Conservation (phyloP, 768 basidiomycete species). For the Ephemerocybe angulata region DNA sequence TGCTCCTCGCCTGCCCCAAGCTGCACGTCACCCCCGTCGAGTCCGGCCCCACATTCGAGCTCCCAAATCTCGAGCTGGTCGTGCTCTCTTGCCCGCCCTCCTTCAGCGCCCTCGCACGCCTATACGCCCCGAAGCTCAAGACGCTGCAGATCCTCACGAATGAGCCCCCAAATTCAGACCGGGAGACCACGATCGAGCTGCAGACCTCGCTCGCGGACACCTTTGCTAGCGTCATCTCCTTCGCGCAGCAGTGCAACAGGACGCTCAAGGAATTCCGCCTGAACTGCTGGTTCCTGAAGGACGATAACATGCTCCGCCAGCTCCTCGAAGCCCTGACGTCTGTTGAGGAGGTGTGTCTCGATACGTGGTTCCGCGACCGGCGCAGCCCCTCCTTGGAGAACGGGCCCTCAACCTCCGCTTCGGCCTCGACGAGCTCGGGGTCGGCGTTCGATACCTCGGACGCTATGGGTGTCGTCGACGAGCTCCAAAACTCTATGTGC, state of each 20-base stretch:
- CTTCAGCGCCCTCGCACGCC: background rate
- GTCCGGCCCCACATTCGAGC: background rate
- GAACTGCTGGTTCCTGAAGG: background rate
- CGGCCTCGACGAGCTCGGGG: too few relatives aligned
- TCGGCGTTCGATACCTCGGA: background rate
- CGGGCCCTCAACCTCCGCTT: background rate
- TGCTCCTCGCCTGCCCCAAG: background rate
- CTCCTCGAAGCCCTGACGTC: background rate
- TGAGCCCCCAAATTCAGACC: background rate
- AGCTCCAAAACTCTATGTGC: background rate
- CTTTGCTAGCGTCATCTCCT: background rate
- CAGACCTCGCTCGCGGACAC: background rate
- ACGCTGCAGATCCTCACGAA: conserved; percentile 2
- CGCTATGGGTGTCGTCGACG: background rate
- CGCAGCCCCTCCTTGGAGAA: background rate
- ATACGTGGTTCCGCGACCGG: conserved; percentile 1
- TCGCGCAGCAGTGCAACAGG: background rate
- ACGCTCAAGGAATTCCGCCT: background rate
- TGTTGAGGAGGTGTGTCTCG: background rate
- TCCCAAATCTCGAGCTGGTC: background rate
- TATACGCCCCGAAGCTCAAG: background rate
- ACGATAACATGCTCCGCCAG: background rate
- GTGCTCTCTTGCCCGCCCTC: background rate
- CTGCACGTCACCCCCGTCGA: background rate
- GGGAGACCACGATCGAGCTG: background rate